Base-by-base conservation (phyloP, 305 asterid species). In the Fraxinus velutina region DNA sequence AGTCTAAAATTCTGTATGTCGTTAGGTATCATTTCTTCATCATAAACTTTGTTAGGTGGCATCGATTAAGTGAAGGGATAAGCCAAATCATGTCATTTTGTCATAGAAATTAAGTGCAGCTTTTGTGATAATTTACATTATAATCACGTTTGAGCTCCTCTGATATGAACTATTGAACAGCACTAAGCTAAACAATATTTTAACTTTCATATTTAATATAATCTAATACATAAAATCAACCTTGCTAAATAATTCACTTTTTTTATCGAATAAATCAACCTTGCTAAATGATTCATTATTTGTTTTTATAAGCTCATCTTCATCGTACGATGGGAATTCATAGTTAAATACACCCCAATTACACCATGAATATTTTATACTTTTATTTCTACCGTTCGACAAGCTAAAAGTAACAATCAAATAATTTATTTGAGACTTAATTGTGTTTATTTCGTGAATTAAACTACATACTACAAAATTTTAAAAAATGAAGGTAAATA, bases 11-110 rank as follows among this genome's bases (percentile, higher is more conserved):
- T 83, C 50, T 83, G 60, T 83, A 85, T 70, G 75, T 82, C 78
- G 82, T 77, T 85, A 82, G 92, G 88, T 87, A 42, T 77, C 75
- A 79, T 84, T 75, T 89, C 92, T 21, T 76, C 82, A 79, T 89
- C 89, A 79, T 55, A 2, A 66, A 77, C 73, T 75, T 73, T 36
- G 73, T 88, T 85, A 83, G 89, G 90, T 86, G 81, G 86, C 72
- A 71, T 62, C 36, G 81, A 75, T 44, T 70, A 72, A 78, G 79
- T 57, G 36, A 17, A 81, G 42, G 75, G 73, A 32, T 47, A 22
- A 8, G 81, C 76, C 60, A 72, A 13, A 75, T 80, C 79, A 37
- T 75, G 39, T 68, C 2, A 29, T 68, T 64, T 3, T 4, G 70
- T 66, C 72, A 72, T 75, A 44, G 33, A 75, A 19, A 21, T 27